Percentiles rank a stretch among this genome's conserved stretches.
Evolutionary conservation across 768 basidiomycete species (phyloP).

Genomic region (Favolaschia claudopus): DNA sequence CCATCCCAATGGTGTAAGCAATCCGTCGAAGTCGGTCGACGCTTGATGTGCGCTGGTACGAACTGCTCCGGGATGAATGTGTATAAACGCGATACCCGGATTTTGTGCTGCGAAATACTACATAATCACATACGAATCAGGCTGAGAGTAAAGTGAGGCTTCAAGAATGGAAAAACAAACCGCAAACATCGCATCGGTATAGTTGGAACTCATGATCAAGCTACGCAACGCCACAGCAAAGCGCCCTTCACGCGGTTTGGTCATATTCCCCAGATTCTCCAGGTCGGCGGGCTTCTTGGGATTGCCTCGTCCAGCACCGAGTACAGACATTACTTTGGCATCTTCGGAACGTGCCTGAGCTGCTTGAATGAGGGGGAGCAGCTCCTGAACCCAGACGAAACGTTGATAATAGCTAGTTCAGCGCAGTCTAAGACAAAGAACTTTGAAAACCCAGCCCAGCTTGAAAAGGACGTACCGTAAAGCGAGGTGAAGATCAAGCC

Average conservation of each 20-base stretch:
- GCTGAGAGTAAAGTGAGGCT: not conserved
- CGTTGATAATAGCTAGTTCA: conserved; percentile 45
- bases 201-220: conserved; percentile 16
- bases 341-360: conserved; percentile 41
- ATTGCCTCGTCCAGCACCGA: conserved; percentile 35
- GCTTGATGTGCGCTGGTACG: conserved; percentile 10
- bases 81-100: conserved; percentile 32
- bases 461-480: conserved; percentile 6
- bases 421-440: too few species aligned
- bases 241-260: conserved; percentile 5
- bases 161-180: not conserved
- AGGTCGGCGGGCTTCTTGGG: conserved; percentile 22
- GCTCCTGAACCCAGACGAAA: conserved; percentile 41
- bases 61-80: conserved; percentile 34
- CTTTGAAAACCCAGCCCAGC: too few species aligned
- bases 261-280: conserved; percentile 26
- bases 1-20: conserved; percentile 22
- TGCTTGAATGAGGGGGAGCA: conserved; percentile 39
- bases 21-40: conserved; percentile 11
- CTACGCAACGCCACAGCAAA: conserved; percentile 6
- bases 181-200: conserved; percentile 21
- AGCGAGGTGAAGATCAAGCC: conserved; percentile 37
- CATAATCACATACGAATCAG: not conserved
- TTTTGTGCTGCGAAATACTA: conserved; percentile 32
- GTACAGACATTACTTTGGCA: conserved; percentile 42